phyloP scores from a whole-genome alignment of 768 basidiomycete genomes.

The Exsudoporus frostii region DNA sequence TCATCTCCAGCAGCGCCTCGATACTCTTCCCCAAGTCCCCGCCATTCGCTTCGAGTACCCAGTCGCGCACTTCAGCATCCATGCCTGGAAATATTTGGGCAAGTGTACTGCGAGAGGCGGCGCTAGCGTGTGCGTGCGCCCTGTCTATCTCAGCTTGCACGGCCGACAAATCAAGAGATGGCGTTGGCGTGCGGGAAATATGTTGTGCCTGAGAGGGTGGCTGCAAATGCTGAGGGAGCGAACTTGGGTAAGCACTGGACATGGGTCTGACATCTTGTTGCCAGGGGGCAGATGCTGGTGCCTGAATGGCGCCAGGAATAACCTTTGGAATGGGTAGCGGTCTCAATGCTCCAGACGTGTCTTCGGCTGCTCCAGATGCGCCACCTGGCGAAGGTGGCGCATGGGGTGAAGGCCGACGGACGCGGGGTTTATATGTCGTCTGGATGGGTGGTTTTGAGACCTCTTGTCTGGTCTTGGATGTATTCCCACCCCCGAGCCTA shows the following conservation, averaged over 20 bases:
- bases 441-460: conserved; percentile 34
- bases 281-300: conserved; percentile 49
- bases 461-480: conserved; percentile 27
- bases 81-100: conserved; percentile 84
- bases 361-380: conserved; percentile 35
- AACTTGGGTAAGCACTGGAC: conserved; percentile 11
- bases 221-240: conserved; percentile 30
- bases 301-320: conserved; percentile 46
- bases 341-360: conserved; percentile 38
- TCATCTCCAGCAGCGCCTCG: conserved; percentile 79
- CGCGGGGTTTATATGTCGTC: conserved; percentile 74
- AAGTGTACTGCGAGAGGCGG: conserved; percentile 72
- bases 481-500: conserved; percentile 33
- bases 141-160: conserved; percentile 76
- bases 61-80: conserved; percentile 81
- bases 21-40: conserved; percentile 90
- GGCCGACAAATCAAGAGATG: conserved; percentile 63
- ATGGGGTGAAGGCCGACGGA: conserved; percentile 55
- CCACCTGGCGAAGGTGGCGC: conserved; percentile 26
- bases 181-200: conserved; percentile 69
- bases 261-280: conserved; percentile 36
- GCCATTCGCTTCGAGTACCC: conserved; percentile 85
- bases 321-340: conserved; percentile 1
- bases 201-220: conserved; percentile 48
- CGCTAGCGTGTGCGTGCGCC: conserved; percentile 70